These are phyloP conservation scores for Paecilomyces sp. DNA, from an alignment of 2,329 filamentous ascomycete species.

Conservation along the genomic window DNA sequence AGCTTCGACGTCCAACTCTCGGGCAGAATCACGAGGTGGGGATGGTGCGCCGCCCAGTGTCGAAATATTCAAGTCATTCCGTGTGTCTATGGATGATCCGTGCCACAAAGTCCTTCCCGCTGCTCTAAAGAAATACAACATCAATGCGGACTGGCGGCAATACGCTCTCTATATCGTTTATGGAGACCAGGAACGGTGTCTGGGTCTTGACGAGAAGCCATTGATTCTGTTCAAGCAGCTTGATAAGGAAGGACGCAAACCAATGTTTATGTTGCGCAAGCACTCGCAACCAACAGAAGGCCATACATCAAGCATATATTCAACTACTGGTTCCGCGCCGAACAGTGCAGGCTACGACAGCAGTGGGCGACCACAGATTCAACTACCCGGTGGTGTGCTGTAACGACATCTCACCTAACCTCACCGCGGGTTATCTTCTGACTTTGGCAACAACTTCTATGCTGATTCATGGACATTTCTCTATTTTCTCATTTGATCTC, in stretches of 20 bases:
- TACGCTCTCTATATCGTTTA: constrained; percentile 98
- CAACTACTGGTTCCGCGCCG: not conserved
- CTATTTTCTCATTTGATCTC: not conserved
- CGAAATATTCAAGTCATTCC: constrained; percentile 98
- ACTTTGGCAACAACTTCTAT: not conserved
- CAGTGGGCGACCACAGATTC: not conserved
- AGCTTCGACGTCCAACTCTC: constrained; percentile 19
- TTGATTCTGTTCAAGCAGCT: constrained; percentile 95
- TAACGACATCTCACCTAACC: not conserved
- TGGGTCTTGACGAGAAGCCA: constrained; percentile 87
- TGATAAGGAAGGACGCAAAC: constrained; percentile 93
- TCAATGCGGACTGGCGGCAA: constrained; percentile 94
- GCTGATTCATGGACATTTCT: not conserved
- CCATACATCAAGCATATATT: not conserved
- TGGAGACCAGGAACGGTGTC: constrained; percentile 92
- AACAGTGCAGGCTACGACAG: not conserved
- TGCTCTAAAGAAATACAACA: constrained; percentile 95
- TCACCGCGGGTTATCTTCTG: not conserved
- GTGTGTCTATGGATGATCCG: constrained; percentile 94
- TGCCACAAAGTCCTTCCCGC: constrained; percentile 96
- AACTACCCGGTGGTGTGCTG: not conserved
- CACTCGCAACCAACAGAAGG: constrained; percentile 48
- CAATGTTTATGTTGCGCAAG: constrained; percentile 94
- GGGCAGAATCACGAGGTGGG: constrained; percentile 19
- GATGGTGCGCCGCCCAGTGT: constrained; percentile 45